Percentiles rank a stretch among this genome's conserved stretches.
These are phyloP conservation scores for Tetradesmus lagerheimii DNA, from an alignment of 139 green algal species.

Conservation along the genomic window DNA sequence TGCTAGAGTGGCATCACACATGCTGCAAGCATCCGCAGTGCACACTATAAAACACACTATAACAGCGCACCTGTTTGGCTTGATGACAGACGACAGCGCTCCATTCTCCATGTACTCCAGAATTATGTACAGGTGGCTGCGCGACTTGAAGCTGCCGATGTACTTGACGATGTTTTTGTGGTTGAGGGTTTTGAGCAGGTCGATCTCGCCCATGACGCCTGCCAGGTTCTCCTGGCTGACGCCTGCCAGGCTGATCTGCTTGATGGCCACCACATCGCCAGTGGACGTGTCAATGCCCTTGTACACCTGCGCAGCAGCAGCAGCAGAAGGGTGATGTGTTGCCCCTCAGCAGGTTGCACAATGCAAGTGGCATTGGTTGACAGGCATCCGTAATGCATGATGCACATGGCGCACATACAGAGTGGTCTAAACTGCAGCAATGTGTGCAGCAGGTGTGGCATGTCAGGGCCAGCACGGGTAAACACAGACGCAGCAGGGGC, in stretches of 20 bases:
- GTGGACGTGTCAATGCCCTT: slow-evolving; percentile 89
- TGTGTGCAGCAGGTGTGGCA: no score
- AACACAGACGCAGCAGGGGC: no score
- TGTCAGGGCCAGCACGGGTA: no score
- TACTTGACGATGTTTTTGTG: slow-evolving; percentile 99
- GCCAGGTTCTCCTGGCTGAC: slow-evolving; percentile 75
- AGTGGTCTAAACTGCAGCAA: no score
- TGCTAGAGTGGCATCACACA: no score
- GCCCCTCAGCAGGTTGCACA: no score
- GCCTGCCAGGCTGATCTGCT: slow-evolving; percentile 88
- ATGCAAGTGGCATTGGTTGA: no score
- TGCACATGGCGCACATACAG: no score
- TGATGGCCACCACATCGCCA: slow-evolving; percentile 94
- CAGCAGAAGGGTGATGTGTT: no score
- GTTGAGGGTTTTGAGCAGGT: slow-evolving; percentile 93
- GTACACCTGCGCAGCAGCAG: slow-evolving; percentile 76
- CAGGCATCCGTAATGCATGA: no score
- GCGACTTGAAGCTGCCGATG: slow-evolving; percentile 92
- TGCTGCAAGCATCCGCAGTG: no score
- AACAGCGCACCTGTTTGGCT: slow-evolving; percentile 70
- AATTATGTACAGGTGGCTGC: slow-evolving; percentile 95
- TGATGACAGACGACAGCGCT: slow-evolving; percentile 87
- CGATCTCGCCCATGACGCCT: slow-evolving; percentile 88
- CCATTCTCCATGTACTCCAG: slow-evolving; percentile 98
- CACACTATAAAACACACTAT: not conserved